Evolutionary conservation across 1,284 basidiomycete genomes (phyloP).

Genomic region (Ganoderma lucidum): DNA sequence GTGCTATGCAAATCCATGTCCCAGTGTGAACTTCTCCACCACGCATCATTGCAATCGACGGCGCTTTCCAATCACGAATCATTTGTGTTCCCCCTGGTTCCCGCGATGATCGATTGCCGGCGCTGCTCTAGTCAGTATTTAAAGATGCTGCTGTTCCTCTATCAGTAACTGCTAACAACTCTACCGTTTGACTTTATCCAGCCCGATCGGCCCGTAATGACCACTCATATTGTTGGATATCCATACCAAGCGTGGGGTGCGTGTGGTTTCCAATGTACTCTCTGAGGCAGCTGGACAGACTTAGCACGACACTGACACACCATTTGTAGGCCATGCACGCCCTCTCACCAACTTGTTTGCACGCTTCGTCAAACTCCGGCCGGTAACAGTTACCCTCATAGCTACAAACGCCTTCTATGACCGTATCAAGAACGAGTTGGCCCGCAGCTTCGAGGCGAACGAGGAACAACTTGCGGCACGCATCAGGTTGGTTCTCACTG

Average conservation of each 20-base stretch:
- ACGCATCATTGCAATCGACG: not conserved
- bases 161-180: not conserved
- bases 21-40: not conserved
- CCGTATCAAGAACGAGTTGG: slow-evolving; percentile 31
- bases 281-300: not conserved
- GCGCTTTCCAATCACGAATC: not conserved
- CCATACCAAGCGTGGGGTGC: slow-evolving; percentile 3
- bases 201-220: not conserved
- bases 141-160: not conserved
- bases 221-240: slow-evolving; percentile 10
- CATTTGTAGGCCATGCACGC: slow-evolving; percentile 33
- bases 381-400: slow-evolving; percentile 34
- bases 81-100: not conserved
- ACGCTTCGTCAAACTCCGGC: slow-evolving; percentile 30
- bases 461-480: slow-evolving; percentile 23
- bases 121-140: not conserved
- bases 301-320: not conserved
- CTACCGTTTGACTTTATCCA: not conserved
- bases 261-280: not conserved
- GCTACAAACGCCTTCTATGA: slow-evolving; percentile 21
- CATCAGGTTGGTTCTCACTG: slow-evolving; percentile 17
- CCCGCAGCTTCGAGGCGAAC: slow-evolving; percentile 26
- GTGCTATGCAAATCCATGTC: not conserved
- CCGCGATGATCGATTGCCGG: not conserved
- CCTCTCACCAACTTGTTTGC: slow-evolving; percentile 32